Evolutionary conservation across 495 filamentous ascomycete genomes (phyloP), one percentile per base, ranked within the genome.

Genomic region (Aspergillus affinis): DNA sequence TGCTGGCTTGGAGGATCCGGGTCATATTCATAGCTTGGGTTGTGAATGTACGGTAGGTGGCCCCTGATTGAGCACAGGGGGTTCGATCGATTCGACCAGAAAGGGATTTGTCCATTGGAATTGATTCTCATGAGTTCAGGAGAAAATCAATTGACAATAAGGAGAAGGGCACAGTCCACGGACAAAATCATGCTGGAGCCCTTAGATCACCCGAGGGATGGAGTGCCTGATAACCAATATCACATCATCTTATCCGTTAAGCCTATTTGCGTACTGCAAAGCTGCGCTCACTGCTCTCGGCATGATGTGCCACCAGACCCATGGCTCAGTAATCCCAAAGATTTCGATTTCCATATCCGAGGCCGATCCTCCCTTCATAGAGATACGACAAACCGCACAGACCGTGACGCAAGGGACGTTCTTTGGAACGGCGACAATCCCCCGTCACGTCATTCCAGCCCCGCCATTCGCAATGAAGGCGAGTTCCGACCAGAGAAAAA

Each of bases 391-490:
- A 41, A 41, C 12, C 13, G 36, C 13, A 13, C 2, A 41, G 5
- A 10, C 36, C 13, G 7, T 8, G 29, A 41, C 36, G 36, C 36
- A 41, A 32, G 36, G 36, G 13, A 53, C 48, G 12, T 27, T 50
- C 27, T 29, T 54, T 41, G 36, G 36, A 41, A 13, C 36, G 36
- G 13, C 36, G 46, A 61, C 48, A 47, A 29, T 7, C 51, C 47
- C 41, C 45, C 54, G 74, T 72, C 75, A 76, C 75, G 73, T 65
- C 72, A 77, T 77, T 47, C 30, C 15, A 57, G 62, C 73, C 72
- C 75, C 75, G 72, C 73, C 63, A 70, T 75, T 66, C 65, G 70
- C 73, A 73, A 77, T 71, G 54, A 41, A 41, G 36, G 36, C 36
- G 36, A 2, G 1, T 32, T 12, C 7, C 32, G 20, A 27, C 26